Conservation (phyloP, 805 yeast genomes). For the Cyberlindnera galapagoensis region DNA sequence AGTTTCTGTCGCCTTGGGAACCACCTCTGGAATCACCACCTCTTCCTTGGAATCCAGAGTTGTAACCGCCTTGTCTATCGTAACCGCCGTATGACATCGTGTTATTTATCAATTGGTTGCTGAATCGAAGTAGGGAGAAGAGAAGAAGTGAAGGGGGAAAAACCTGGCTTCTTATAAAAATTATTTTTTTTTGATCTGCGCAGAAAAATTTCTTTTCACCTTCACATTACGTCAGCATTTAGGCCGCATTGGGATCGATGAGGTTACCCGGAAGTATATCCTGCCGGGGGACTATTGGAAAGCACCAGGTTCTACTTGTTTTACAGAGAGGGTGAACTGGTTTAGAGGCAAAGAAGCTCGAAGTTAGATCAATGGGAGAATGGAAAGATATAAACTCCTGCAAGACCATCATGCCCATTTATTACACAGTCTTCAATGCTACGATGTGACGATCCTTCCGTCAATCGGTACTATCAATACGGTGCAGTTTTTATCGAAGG, state of each 20-base stretch:
- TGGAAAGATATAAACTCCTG: background rate
- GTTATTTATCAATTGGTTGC: background rate
- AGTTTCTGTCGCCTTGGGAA: slow-evolving; percentile 23
- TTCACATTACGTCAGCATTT: too few relatives aligned
- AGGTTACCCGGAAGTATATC: slow-evolving; percentile 4
- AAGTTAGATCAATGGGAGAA: too few relatives aligned
- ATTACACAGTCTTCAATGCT: slow-evolving; percentile 1
- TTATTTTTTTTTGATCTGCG: background rate
- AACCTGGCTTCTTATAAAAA: background rate
- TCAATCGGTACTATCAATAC: background rate
- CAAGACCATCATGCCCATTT: background rate
- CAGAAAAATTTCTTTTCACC: background rate
- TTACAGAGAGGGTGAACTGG: too few relatives aligned
- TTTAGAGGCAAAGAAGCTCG: too few relatives aligned
- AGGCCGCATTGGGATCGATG: too few relatives aligned
- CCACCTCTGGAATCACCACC: slow-evolving; percentile 19
- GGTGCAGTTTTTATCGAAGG: slow-evolving; percentile 1
- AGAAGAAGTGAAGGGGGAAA: background rate
- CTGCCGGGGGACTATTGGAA: too few relatives aligned
- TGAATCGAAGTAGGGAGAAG: background rate
- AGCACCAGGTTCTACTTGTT: too few relatives aligned
- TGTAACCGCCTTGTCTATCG: slow-evolving; percentile 17
- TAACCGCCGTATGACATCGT: slow-evolving; percentile 19
- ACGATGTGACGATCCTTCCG: background rate
- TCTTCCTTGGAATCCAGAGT: slow-evolving; percentile 17